A percentile compares a stretch with the other conserved stretches of the same genome.
Conservation (phyloP, 2,329 filamentous ascomycete genomes). For the Dactylella cylindrospora region DNA sequence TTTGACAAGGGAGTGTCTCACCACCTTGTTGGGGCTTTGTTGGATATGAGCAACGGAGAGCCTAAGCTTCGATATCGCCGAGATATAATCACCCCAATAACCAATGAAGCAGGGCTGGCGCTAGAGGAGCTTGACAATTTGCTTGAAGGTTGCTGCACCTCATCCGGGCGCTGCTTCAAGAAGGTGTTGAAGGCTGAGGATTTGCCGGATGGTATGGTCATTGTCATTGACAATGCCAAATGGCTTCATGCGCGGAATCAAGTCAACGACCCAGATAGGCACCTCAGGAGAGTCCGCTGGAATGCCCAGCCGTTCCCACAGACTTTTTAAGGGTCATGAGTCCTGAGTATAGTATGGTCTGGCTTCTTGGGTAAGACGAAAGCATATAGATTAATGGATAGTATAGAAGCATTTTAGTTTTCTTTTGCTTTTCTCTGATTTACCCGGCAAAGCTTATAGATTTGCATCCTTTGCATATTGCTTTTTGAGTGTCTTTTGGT, state of each 20-base stretch:
- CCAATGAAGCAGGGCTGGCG: conserved; percentile 47
- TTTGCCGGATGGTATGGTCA: conserved; percentile 49
- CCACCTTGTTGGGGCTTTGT: conserved; percentile 47
- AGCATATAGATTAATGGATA: no score
- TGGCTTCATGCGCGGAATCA: conserved; percentile 52
- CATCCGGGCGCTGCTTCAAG: conserved; percentile 23
- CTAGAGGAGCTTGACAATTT: conserved; percentile 49
- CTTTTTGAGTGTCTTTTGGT: no score
- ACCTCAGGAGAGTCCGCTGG: conserved; percentile 52
- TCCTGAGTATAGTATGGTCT: no score
- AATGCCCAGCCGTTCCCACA: conserved; percentile 46
- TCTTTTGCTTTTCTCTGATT: no score
- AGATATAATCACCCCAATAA: conserved; percentile 50
- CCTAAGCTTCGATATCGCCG: conserved; percentile 49
- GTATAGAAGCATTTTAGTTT: no score
- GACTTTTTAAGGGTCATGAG: no score
- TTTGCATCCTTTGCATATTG: no score
- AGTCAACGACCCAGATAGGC: conserved; percentile 51
- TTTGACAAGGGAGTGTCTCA: conserved; percentile 49
- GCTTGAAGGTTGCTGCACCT: conserved; percentile 43
- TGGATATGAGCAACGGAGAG: conserved; percentile 43
- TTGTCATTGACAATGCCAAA: conserved; percentile 52
- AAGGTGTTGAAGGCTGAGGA: conserved; percentile 48
- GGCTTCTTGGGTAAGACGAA: no score
- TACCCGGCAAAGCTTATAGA: no score